Evolutionary conservation across 352 stramenopile genomes (phyloP).

Genomic region (Poterioochromonas sp.): DNA sequence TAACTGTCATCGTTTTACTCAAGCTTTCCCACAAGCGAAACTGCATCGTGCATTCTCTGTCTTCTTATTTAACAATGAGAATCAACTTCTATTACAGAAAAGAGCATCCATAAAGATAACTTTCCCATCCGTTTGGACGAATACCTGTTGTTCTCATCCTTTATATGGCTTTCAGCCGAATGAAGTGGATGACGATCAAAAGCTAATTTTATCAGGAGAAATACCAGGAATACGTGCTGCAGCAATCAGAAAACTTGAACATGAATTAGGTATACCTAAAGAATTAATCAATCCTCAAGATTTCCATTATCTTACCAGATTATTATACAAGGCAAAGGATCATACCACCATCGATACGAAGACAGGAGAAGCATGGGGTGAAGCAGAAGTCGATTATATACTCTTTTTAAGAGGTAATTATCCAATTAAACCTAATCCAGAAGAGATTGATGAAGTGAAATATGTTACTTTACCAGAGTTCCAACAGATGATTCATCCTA

Average conservation of each 20-base stretch:
- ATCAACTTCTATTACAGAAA: constrained; percentile 65
- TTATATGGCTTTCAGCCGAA: constrained; percentile 69
- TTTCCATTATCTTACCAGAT: constrained; percentile 90
- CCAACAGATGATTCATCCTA: constrained; percentile 48
- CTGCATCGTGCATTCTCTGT: constrained; percentile 75
- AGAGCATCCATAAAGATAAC: constrained; percentile 92
- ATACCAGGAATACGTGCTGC: constrained; percentile 65
- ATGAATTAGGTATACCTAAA: constrained; percentile 91
- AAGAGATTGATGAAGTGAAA: constrained; percentile 81
- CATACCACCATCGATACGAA: constrained; percentile 37
- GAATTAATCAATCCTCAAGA: constrained; percentile 59
- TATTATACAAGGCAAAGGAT: constrained; percentile 79
- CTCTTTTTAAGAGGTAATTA: constrained; percentile 65
- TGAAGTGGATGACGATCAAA: constrained; percentile 63
- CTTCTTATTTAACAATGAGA: constrained; percentile 65
- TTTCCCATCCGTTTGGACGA: constrained; percentile 98
- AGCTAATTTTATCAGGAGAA: constrained; percentile 51
- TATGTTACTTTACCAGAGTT: constrained; percentile 64
- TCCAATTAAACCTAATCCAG: constrained; percentile 71
- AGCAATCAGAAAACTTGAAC: constrained; percentile 92
- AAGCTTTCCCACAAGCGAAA: constrained; percentile 48
- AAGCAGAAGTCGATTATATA: constrained; percentile 98
- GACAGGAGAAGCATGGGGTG: constrained; percentile 47
- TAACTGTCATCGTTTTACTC: constrained; percentile 53
- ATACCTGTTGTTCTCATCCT: constrained; percentile 97